A percentile compares a stretch with the other conserved stretches of the same genome.
These are phyloP conservation scores for Nitzschia sp. DNA, from an alignment of 108 stramenopile species.

Conservation along the genomic window DNA sequence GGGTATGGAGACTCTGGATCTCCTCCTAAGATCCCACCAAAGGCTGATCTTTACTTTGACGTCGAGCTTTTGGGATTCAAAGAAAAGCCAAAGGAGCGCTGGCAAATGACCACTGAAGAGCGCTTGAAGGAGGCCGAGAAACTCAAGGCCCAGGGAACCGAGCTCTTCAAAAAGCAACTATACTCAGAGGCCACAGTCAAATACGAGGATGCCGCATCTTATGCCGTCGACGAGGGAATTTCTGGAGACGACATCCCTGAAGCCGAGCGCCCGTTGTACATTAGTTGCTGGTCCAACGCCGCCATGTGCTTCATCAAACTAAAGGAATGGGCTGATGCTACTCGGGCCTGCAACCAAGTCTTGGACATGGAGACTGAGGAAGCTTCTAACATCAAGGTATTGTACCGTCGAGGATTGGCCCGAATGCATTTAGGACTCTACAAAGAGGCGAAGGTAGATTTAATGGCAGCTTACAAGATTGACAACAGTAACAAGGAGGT, in stretches of 20 bases:
- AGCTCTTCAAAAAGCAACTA: slow-evolving; percentile 74
- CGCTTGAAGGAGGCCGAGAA: slow-evolving; percentile 71
- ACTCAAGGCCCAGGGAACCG: slow-evolving; percentile 83
- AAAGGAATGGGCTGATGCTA: slow-evolving; percentile 80
- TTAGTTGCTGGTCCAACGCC: slow-evolving; percentile 85
- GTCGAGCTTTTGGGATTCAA: slow-evolving; percentile 91
- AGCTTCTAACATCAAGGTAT: slow-evolving; percentile 79
- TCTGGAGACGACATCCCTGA: slow-evolving; percentile 74
- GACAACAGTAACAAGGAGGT: slow-evolving; percentile 93
- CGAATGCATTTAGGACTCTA: slow-evolving; percentile 80
- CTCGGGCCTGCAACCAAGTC: slow-evolving; percentile 71
- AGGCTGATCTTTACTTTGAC: slow-evolving; percentile 89
- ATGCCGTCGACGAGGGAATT: slow-evolving; percentile 76
- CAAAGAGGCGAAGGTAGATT: slow-evolving; percentile 89
- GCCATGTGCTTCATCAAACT: slow-evolving; percentile 89
- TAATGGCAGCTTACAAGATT: slow-evolving; percentile 84
- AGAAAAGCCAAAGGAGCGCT: slow-evolving; percentile 82
- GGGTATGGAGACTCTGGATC: slow-evolving; percentile 87
- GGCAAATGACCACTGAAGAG: slow-evolving; percentile 85
- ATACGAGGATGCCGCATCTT: slow-evolving; percentile 80
- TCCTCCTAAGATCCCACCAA: slow-evolving; percentile 88
- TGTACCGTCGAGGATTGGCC: slow-evolving; percentile 86
- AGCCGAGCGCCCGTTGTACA: slow-evolving; percentile 63
- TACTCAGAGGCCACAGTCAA: slow-evolving; percentile 72
- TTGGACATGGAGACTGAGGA: slow-evolving; percentile 72